Percentiles rank a stretch among this genome's conserved stretches.
phyloP scores from a whole-genome alignment of 495 filamentous ascomycete species.

The Aspergillus affinis region DNA sequence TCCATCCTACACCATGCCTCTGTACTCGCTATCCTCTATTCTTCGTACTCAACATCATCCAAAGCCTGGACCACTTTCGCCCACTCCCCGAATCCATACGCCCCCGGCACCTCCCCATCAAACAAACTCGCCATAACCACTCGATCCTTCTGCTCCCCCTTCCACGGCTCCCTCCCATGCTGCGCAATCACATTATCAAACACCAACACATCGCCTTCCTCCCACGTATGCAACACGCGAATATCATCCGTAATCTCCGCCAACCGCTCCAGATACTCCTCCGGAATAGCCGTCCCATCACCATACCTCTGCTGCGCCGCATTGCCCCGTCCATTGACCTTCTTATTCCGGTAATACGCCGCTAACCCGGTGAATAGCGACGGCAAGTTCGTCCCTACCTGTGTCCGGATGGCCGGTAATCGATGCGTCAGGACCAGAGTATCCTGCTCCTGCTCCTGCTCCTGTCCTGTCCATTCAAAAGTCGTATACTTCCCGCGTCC shows the following conservation, averaged over 20 bases:
- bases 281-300: slow-evolving; percentile 52
- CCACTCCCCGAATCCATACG: slow-evolving; percentile 45
- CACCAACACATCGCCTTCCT: slow-evolving; percentile 42
- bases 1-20: too few relatives aligned
- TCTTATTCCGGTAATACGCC: slow-evolving; percentile 42
- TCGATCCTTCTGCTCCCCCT: slow-evolving; percentile 43
- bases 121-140: slow-evolving; percentile 48
- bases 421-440: slow-evolving; percentile 39
- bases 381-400: slow-evolving; percentile 48
- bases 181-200: slow-evolving; percentile 50
- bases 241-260: slow-evolving; percentile 51
- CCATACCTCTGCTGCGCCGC: slow-evolving; percentile 39
- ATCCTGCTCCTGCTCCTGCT: too few relatives aligned
- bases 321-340: slow-evolving; percentile 21
- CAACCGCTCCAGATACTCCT: slow-evolving; percentile 44
- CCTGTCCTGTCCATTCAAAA: slow-evolving; percentile 51
- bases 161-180: slow-evolving; percentile 48
- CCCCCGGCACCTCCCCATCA: slow-evolving; percentile 43
- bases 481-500: slow-evolving; percentile 35
- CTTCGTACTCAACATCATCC: background rate
- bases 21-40: too few relatives aligned
- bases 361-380: slow-evolving; percentile 54
- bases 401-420: slow-evolving; percentile 47
- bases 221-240: slow-evolving; percentile 44
- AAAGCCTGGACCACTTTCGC: slow-evolving; percentile 44